Conservation (phyloP, 2,329 filamentous ascomycete species). For the Dactylellina drechsleri region DNA sequence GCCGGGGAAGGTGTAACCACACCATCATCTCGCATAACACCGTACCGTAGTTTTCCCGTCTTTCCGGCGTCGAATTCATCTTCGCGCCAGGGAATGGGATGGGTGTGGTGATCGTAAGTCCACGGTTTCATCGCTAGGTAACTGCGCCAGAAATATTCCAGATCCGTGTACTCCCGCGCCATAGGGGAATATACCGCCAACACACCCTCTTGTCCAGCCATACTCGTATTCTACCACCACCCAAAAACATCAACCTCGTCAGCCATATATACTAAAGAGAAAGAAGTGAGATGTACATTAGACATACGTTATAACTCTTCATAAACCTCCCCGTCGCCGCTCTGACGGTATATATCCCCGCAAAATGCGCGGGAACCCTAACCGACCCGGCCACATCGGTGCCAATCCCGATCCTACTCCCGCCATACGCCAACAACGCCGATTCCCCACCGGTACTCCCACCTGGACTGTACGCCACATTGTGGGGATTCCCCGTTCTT, state of each 20-base stretch:
- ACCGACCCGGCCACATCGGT: constrained; percentile 92
- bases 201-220: constrained; percentile 91
- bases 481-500: constrained; percentile 82
- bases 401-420: constrained; percentile 86
- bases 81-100: constrained; percentile 81
- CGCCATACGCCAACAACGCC: constrained; percentile 81
- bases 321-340: constrained; percentile 93
- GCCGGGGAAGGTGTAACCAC: constrained; percentile 89
- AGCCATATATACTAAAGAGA: not conserved
- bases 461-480: constrained; percentile 82
- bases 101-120: constrained; percentile 86
- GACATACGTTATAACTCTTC: constrained; percentile 71
- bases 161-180: constrained; percentile 83
- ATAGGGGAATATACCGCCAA: constrained; percentile 91
- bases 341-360: constrained; percentile 84
- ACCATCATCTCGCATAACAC: constrained; percentile 79
- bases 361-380: constrained; percentile 85
- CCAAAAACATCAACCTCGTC: not conserved
- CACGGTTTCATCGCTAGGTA: constrained; percentile 85
- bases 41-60: constrained; percentile 63
- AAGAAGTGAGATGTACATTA: not conserved
- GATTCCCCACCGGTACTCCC: constrained; percentile 88
- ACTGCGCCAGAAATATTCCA: constrained; percentile 83
- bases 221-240: constrained; percentile 70
- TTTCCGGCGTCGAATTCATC: constrained; percentile 71